Evolutionary conservation across 2,329 filamentous ascomycete species (phyloP), one percentile per base, ranked within the genome.

Genomic region (Penicillium sp.): DNA sequence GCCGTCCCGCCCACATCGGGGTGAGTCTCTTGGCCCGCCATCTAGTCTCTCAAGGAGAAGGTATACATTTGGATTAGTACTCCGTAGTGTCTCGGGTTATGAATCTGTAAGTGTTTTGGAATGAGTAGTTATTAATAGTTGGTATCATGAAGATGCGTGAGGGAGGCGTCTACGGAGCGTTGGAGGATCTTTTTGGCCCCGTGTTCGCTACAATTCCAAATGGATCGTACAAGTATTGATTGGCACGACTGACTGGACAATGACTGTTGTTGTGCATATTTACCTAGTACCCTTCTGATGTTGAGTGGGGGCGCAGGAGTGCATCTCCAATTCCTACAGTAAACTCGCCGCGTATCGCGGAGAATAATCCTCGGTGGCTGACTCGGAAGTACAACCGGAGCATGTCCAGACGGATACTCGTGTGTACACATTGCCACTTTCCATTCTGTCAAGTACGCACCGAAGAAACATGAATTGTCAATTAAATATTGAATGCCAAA

Each of bases 1-100:
- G 52, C 56, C 49, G 31, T 50, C 39, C 46, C 27, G 35, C 43
- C 49, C 13, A 9, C 16, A 19, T 19, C 49, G 37, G 54, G 27
- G 36, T 52, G 13, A 31, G 24, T 36, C 33, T 54, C 51, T 54
- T 54, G 40, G 51, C 51, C 39, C 39, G 27, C 13, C 50, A 22
- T 4, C 22, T 22, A 7, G 27, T 31, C 33, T 22, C 14, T 37
- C 31, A 6, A 10, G 33, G 27, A 31, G 14, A 16, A 37, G 33
- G 16, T 24, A 14, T 18, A 18, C 9, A n/a, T 36, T 22, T 36
- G 31, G 11, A 31, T 46, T n/a, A 10, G 31, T 31, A 9, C 31
- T 31, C 31, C 31, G 31, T 31, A 31, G 43, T 31, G 22, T 31
- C 6, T 46, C 31, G 24, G 22, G 31, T 27, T 7, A 10, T 31